Conservation (phyloP, 2,329 filamentous ascomycete species). For the Ambrosiella xylebori region DNA sequence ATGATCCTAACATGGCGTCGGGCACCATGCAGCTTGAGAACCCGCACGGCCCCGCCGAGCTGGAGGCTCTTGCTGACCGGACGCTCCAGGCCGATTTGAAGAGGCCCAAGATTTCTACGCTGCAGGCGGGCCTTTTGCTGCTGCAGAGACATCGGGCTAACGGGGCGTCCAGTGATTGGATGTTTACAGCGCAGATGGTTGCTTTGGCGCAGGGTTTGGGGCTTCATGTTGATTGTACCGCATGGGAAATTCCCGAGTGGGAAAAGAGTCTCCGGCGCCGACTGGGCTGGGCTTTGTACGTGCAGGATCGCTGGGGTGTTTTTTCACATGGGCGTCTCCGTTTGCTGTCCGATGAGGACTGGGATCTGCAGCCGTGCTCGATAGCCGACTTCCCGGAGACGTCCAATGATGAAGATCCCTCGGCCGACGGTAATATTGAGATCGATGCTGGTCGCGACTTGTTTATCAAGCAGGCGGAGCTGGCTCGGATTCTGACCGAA, state of each 20-base stretch:
- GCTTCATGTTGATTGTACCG: conserved; percentile 33
- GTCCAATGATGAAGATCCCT: conserved; percentile 15
- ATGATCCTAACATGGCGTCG: conserved; percentile 26
- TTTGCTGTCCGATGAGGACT: conserved; percentile 32
- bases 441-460: conserved; percentile 23
- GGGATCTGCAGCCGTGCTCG: conserved; percentile 25
- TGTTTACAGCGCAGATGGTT: conserved; percentile 26
- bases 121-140: conserved; percentile 28
- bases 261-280: conserved; percentile 37
- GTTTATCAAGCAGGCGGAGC: conserved; percentile 28
- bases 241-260: conserved; percentile 36
- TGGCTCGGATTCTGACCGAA: conserved; percentile 28
- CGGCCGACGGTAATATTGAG: conserved; percentile 20
- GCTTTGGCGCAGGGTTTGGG: conserved; percentile 31
- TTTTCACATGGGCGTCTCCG: conserved; percentile 35
- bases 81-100: conserved; percentile 21
- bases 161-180: conserved; percentile 19
- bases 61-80: conserved; percentile 21
- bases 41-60: conserved; percentile 19
- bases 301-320: conserved; percentile 40
- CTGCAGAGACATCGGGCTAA: conserved; percentile 20
- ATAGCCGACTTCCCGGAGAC: conserved; percentile 17
- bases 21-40: conserved; percentile 19
- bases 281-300: conserved; percentile 38
- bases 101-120: conserved; percentile 25